A percentile compares a stretch with the other conserved stretches of the same genome.
Evolutionary conservation across 345 rosid species (phyloP).

Genomic region (Dipteronia sinensis): DNA sequence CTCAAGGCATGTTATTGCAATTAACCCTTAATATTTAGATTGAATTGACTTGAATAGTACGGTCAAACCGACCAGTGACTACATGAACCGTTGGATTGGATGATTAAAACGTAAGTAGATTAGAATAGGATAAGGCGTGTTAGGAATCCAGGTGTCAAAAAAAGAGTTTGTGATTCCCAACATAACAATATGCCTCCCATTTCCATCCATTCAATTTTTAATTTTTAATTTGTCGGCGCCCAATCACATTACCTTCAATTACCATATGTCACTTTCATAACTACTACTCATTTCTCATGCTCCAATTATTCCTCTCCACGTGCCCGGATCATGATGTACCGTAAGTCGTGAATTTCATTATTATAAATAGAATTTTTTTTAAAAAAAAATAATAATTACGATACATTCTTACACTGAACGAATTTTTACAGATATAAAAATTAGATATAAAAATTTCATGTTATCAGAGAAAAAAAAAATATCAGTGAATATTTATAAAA

Average conservation of each 20-base stretch:
- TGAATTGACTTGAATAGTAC: not conserved
- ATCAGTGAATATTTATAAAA: too few species aligned
- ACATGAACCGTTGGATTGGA: slow-evolving; percentile 4
- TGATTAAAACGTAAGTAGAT: not conserved
- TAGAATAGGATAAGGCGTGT: not conserved
- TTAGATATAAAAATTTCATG: too few species aligned
- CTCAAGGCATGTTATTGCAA: too few species aligned
- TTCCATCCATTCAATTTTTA: not conserved
- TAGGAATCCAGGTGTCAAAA: slow-evolving; percentile 15
- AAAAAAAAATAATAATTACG: too few species aligned
- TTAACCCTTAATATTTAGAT: too few species aligned
- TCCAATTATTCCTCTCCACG: not conserved
- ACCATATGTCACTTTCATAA: slow-evolving; percentile 5
- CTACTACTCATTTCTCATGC: not conserved
- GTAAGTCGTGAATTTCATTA: too few species aligned
- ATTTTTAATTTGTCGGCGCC: slow-evolving; percentile 13
- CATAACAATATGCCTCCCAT: not conserved
- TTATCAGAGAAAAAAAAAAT: too few species aligned
- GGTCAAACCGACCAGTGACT: not conserved
- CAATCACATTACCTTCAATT: not conserved
- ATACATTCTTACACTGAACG: too few species aligned
- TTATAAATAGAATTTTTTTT: too few species aligned
- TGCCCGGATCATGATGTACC: not conserved
- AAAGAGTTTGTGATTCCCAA: not conserved
- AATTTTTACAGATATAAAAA: too few species aligned